Evolutionary conservation across 2,329 filamentous ascomycete species (phyloP), one percentile per base, ranked within the genome.

Genomic region (Clarireedia paspali): DNA sequence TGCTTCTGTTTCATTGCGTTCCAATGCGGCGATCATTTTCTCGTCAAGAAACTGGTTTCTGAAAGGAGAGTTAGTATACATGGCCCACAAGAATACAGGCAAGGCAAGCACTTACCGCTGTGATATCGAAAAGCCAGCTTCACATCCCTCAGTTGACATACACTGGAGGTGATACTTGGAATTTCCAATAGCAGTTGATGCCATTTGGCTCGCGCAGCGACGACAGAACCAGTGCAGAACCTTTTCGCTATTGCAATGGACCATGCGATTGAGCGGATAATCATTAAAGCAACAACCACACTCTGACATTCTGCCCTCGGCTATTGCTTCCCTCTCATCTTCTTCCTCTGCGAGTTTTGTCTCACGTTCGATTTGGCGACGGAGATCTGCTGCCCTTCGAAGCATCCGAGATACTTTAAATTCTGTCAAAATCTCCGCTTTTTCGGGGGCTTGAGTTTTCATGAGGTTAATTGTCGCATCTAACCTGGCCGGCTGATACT

Each of bases 251-350:
- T 82, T 71, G 68, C 90, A 95, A 60, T 81, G 75, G 1, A 89
- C 77, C 74, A 89, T 82, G 48, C 83, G 78, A 62, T 88, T 88
- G 47, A 83, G 70, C 2, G 87, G 77, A 50, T 77, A 75, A 4
- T 90, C 83, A 6, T 76, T 75, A 64, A 80, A 94, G 70, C 90
- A 95, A 65, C 88, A 90, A 45, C 77, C 78, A 63, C 87, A 95
- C 62, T 92, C 88, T 10, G 75, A 70, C 42, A 85, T 73, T 17
- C 79, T 75, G 0, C 83, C 81, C 4, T 73, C 70, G 1, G 64
- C 71, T 57, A 71, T 71, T 23, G 79, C 76, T n/a, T 58, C 57
- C 7, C 64, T 61, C 12, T 75, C 59, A 51, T 81, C 79, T 1
- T 62, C 62, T 27, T 70, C 62, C 57, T 80, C 73, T 20, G 70